Evolutionary conservation across 352 stramenopile species (phyloP).

Genomic region (Pilasporangium apinafurcum): DNA sequence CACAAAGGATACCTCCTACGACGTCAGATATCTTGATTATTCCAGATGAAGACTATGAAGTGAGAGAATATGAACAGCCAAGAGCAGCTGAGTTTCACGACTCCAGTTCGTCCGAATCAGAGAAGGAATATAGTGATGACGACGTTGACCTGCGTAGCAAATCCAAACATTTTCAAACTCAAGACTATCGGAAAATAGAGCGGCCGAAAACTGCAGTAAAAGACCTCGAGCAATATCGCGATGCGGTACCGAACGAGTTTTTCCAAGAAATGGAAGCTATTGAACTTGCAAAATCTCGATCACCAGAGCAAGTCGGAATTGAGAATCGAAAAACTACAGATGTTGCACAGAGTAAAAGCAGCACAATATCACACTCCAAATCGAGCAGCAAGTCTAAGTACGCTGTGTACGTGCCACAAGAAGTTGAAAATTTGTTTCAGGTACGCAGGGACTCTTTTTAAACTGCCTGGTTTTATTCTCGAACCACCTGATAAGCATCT

Average conservation of each 20-base stretch:
- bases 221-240: constrained; percentile 50
- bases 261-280: constrained; percentile 27
- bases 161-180: neutral
- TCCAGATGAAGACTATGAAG: constrained; percentile 50
- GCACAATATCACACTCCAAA: too few relatives aligned
- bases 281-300: neutral
- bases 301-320: too few relatives aligned
- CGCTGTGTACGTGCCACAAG: constrained; percentile 32
- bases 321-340: too few relatives aligned
- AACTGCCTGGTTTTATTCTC: too few relatives aligned
- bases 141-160: neutral
- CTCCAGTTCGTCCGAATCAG: constrained; percentile 49
- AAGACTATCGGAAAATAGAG: constrained; percentile 1
- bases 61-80: constrained; percentile 39
- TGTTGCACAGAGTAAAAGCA: too few relatives aligned
- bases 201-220: constrained; percentile 47
- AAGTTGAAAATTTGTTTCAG: constrained; percentile 53
- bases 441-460: constrained; percentile 24
- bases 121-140: constrained; percentile 9
- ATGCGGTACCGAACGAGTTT: constrained; percentile 41
- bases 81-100: constrained; percentile 47
- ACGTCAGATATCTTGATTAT: constrained; percentile 10
- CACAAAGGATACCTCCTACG: neutral
- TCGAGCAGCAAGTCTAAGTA: too few relatives aligned
- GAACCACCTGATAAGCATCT: neutral